Conservation (phyloP, 371 early-diverging fungal species). For the Mucor velutinosus region DNA sequence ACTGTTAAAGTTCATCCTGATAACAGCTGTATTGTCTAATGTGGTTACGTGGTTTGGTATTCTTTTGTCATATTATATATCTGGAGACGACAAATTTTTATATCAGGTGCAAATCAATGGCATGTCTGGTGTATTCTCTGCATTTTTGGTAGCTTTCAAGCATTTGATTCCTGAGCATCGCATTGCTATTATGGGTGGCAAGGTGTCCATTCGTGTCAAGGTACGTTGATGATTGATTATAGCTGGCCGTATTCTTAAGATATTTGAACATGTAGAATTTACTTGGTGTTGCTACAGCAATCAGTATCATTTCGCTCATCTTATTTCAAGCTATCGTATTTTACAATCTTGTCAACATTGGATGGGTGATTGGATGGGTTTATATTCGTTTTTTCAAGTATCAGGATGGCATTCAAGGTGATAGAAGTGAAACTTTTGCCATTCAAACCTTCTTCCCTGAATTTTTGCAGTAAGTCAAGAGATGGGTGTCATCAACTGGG, state of each 20-base stretch:
- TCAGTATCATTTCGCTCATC: conserved; percentile 35
- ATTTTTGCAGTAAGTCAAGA: conserved; percentile 61
- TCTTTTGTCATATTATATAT: conserved; percentile 60
- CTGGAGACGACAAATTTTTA: conserved; percentile 55
- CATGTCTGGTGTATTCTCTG: conserved; percentile 66
- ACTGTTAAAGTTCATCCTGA: conserved; percentile 61
- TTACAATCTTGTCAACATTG: conserved; percentile 61
- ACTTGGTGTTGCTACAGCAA: conserved; percentile 43
- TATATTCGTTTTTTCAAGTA: conserved; percentile 80
- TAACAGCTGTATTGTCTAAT: conserved; percentile 60
- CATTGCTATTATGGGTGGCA: conserved; percentile 51
- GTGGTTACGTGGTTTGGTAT: conserved; percentile 59
- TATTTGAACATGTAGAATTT: conserved; percentile 27
- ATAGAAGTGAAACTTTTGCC: conserved; percentile 82
- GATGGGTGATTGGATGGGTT: conserved; percentile 74
- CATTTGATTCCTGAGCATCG: conserved; percentile 71
- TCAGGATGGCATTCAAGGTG: conserved; percentile 81
- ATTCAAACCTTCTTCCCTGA: conserved; percentile 85
- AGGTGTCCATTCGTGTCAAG: conserved; percentile 71
- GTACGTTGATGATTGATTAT: conserved; percentile 27
- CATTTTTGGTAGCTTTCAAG: conserved; percentile 79
- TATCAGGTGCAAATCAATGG: conserved; percentile 65
- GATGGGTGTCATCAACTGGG: background rate
- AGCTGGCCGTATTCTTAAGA: background rate
- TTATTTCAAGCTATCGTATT: conserved; percentile 46